These are phyloP conservation scores for Flaveria linearis DNA, from an alignment of 129 eudicot genomes.

Conservation along the genomic window DNA sequence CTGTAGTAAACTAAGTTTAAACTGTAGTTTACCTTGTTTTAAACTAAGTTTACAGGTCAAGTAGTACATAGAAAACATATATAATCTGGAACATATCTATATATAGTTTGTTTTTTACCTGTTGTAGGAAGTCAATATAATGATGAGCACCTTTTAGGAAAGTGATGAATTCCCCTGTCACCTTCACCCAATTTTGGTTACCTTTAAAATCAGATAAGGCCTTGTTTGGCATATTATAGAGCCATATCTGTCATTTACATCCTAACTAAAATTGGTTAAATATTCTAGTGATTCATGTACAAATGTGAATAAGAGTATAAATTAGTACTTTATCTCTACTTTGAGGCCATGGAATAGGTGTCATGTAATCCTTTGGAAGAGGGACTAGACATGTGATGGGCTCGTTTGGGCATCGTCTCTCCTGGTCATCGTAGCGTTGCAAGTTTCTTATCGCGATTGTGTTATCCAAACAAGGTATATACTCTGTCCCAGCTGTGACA, in stretches of 20 bases:
- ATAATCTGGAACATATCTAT: too few relatives aligned
- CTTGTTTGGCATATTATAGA: slow-evolving; percentile 45
- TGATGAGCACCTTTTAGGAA: slow-evolving; percentile 55
- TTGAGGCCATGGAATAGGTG: slow-evolving; percentile 52
- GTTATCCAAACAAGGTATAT: slow-evolving; percentile 74
- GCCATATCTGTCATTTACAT: slow-evolving; percentile 50
- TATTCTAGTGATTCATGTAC: too few relatives aligned
- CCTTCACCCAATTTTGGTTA: slow-evolving; percentile 50
- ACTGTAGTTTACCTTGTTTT: too few relatives aligned
- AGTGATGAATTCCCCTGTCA: slow-evolving; percentile 48
- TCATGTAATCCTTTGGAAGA: slow-evolving; percentile 47
- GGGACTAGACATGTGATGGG: slow-evolving; percentile 57
- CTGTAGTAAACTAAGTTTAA: too few relatives aligned
- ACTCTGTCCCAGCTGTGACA: slow-evolving; percentile 53
- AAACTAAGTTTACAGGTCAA: too few relatives aligned
- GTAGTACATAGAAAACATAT: too few relatives aligned
- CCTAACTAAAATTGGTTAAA: slow-evolving; percentile 6
- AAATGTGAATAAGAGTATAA: not conserved
- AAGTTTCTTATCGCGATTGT: slow-evolving; percentile 10
- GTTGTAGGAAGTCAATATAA: slow-evolving; percentile 44
- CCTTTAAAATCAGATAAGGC: slow-evolving; percentile 49
- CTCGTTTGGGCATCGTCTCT: slow-evolving; percentile 52
- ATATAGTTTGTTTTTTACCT: slow-evolving; percentile 21
- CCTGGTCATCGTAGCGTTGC: too few relatives aligned
- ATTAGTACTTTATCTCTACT: slow-evolving; percentile 54